These are phyloP conservation scores for Akanthomyces uredinophilus DNA, from an alignment of 2,329 filamentous ascomycete species.

Conservation along the genomic window DNA sequence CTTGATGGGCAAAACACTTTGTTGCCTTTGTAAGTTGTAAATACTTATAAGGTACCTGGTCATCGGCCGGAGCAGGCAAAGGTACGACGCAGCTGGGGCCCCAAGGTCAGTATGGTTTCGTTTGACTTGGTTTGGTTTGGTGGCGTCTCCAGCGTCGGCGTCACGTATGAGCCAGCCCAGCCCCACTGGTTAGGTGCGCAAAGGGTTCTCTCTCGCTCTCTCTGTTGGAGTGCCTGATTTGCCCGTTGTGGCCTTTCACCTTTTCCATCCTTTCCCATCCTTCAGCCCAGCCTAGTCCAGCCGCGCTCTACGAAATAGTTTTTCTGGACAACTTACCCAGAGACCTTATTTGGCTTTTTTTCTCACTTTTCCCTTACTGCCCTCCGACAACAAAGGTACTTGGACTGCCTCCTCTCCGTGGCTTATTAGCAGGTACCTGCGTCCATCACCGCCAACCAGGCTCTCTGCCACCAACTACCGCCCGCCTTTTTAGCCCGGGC, in stretches of 20 bases:
- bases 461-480: constrained; percentile 14
- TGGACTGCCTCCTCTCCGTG: neutral
- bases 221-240: neutral
- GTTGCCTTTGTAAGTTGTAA: too few relatives aligned
- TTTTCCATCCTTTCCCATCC: neutral
- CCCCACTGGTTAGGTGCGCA: constrained; percentile 14
- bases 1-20: too few relatives aligned
- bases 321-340: neutral
- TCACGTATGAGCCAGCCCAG: neutral
- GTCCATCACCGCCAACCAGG: neutral
- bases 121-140: neutral
- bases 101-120: too few relatives aligned
- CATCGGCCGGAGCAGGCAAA: too few relatives aligned
- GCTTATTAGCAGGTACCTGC: neutral
- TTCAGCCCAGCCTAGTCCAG: neutral
- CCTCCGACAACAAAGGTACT: neutral
- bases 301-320: neutral
- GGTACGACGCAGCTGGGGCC: too few relatives aligned
- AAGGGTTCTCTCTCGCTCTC: neutral
- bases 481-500: constrained; percentile 23
- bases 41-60: too few relatives aligned
- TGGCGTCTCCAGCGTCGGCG: constrained; percentile 21
- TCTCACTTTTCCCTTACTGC: neutral
- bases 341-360: neutral
- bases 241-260: constrained; percentile 18